Base-by-base conservation (phyloP, 768 basidiomycete genomes). In the Termitomyces sp. region DNA sequence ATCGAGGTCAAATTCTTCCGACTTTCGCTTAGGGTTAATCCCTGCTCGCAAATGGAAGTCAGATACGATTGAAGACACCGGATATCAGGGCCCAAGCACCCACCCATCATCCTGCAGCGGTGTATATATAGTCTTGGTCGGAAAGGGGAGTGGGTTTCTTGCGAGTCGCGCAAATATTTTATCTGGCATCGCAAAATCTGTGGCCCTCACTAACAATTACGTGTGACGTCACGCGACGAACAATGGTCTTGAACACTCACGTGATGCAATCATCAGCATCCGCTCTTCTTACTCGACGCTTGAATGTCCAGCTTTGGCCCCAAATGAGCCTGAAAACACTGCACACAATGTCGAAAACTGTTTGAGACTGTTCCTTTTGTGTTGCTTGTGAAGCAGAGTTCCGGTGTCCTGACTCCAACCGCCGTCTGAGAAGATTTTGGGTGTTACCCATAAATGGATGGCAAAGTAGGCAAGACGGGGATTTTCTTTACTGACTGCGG, bases 1-100 rank as follows among this genome's bases (percentile, higher is more conserved):
- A 58, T 68, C 70, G 11, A 67, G 58, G 14, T 63, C 67, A 9
- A 67, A 55, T 21, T 73, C 77, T 7, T 74, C 71, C 31, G 79
- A 73, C 53, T 74, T 61, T 51, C 83, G 75, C 66, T 83, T 83
- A 47, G 15, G 17, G 37, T 15, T 17, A 17, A 70, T 76, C 62
- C 76, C 68, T 68, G 41, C 28, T 19, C 17, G 26, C 37, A 23
- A 19, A 31, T 15, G 19, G 45, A 48, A 21, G 12, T 28, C 26
- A 41, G 8, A 28, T 28, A 11, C 9, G 8, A 3, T 5, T 30
- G n/a, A 15, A 3, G n/a, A 46, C 9, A n/a, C 17, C 10, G 0
- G 17, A 23, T 2, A 37, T 15, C 5, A 26, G 10, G 31, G 35
- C 35, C 14, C 12, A 33, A 35, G 35, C 35, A 2, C 42, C 23